phyloP scores from a whole-genome alignment of 179 eudicot species.

The Silene noctiflora region DNA sequence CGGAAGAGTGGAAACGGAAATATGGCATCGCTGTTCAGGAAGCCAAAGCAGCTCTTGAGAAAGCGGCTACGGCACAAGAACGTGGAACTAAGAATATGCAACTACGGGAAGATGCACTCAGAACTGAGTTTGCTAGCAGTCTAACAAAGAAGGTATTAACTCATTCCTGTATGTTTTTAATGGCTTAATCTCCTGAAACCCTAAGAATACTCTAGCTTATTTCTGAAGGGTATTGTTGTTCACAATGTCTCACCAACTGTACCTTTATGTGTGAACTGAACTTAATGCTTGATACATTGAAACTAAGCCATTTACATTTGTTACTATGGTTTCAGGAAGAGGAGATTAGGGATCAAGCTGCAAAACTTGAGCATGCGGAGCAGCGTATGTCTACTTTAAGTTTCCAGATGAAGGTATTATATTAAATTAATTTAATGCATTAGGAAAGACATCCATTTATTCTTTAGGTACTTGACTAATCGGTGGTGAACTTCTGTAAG shows the following conservation, averaged over 20 bases:
- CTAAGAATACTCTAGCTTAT: no score
- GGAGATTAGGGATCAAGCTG: slow-evolving; percentile 68
- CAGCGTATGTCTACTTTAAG: slow-evolving; percentile 73
- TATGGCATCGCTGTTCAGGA: slow-evolving; percentile 84
- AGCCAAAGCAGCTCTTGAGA: slow-evolving; percentile 85
- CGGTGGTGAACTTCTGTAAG: no score
- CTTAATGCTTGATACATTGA: background rate
- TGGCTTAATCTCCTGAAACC: background rate
- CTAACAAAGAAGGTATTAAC: slow-evolving; percentile 61
- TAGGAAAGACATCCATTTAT: background rate
- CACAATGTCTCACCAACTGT: background rate
- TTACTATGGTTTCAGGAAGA: slow-evolving; percentile 56
- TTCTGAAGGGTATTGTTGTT: no score
- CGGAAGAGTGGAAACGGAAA: slow-evolving; percentile 92
- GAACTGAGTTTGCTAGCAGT: slow-evolving; percentile 60
- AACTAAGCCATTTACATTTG: background rate
- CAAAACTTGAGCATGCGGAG: slow-evolving; percentile 79
- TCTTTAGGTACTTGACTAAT: no score
- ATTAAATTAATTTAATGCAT: background rate
- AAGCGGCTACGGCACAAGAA: slow-evolving; percentile 86
- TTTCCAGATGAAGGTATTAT: slow-evolving; percentile 71
- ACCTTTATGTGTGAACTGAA: background rate
- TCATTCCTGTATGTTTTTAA: no score
- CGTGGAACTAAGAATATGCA: slow-evolving; percentile 73
- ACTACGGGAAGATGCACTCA: slow-evolving; percentile 73